phyloP scores from a whole-genome alignment of 177 flowering plant species.

The Vitis hybrid region DNA sequence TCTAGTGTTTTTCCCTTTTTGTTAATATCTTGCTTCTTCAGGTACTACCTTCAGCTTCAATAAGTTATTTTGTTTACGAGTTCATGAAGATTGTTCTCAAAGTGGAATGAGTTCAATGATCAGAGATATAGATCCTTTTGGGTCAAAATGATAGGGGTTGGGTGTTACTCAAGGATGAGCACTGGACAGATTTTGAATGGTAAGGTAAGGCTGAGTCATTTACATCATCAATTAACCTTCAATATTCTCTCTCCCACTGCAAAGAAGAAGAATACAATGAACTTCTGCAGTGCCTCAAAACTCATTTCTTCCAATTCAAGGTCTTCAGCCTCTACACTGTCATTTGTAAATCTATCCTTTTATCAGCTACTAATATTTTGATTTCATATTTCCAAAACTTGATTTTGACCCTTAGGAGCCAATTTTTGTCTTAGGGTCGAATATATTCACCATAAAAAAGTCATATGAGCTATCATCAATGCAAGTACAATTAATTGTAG shows the following conservation, averaged over 20 bases:
- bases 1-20: background rate
- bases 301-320: no score
- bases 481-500: no score
- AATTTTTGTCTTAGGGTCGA: no score
- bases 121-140: background rate
- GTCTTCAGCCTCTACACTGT: no score
- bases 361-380: no score
- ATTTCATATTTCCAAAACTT: no score
- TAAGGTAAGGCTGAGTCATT: conserved; percentile 1
- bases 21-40: conserved; percentile 23
- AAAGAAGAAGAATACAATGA: background rate
- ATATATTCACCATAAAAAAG: no score
- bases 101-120: conserved; percentile 55
- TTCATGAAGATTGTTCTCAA: conserved; percentile 84
- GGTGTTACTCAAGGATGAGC: conserved; percentile 6
- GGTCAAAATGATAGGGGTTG: conserved; percentile 1
- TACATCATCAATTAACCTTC: background rate
- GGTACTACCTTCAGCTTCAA: conserved; percentile 88
- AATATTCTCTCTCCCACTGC: background rate
- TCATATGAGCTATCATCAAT: no score
- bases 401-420: no score
- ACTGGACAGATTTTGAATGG: conserved; percentile 2
- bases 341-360: no score
- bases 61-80: conserved; percentile 89
- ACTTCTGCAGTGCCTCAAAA: no score